phyloP scores from a whole-genome alignment of 345 rosid genomes.

The Xanthoceras sorbifolium region DNA sequence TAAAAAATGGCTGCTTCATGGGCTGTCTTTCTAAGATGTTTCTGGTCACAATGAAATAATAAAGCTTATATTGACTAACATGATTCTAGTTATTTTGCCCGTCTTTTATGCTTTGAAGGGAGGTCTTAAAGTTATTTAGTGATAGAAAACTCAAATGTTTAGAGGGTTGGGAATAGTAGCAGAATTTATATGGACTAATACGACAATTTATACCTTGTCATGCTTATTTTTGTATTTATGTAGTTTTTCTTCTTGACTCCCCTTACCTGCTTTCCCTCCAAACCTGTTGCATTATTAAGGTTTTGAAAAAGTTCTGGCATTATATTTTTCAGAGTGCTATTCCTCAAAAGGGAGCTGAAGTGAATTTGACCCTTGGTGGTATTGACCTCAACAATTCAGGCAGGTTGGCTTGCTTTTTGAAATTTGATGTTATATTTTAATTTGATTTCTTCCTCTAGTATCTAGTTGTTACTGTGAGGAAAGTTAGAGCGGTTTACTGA shows the following conservation, averaged over 20 bases:
- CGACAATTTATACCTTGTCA: background rate
- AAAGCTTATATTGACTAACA: background rate
- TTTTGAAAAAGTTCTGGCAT: slow-evolving; percentile 6
- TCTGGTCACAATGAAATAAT: background rate
- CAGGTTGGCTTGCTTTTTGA: slow-evolving; percentile 83
- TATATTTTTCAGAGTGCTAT: slow-evolving; percentile 49
- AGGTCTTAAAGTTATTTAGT: background rate
- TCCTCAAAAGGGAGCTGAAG: slow-evolving; percentile 69
- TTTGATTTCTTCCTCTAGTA: slow-evolving; percentile 14
- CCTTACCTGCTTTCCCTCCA: slow-evolving; percentile 6
- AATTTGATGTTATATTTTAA: slow-evolving; percentile 21
- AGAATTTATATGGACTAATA: slow-evolving; percentile 6
- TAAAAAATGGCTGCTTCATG: background rate
- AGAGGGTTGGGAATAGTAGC: background rate
- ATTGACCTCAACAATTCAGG: slow-evolving; percentile 99
- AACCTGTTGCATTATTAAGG: slow-evolving; percentile 8
- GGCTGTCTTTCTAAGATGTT: background rate
- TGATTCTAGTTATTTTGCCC: background rate
- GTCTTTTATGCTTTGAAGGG: background rate
- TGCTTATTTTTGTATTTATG: background rate
- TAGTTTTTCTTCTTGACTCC: background rate
- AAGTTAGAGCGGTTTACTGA: slow-evolving; percentile 37
- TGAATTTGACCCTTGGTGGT: slow-evolving; percentile 73
- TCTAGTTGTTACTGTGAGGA: slow-evolving; percentile 1
- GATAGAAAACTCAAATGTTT: background rate